Base-by-base conservation (phyloP, 768 basidiomycete species). In the Lepiota brunneoincarnata region DNA sequence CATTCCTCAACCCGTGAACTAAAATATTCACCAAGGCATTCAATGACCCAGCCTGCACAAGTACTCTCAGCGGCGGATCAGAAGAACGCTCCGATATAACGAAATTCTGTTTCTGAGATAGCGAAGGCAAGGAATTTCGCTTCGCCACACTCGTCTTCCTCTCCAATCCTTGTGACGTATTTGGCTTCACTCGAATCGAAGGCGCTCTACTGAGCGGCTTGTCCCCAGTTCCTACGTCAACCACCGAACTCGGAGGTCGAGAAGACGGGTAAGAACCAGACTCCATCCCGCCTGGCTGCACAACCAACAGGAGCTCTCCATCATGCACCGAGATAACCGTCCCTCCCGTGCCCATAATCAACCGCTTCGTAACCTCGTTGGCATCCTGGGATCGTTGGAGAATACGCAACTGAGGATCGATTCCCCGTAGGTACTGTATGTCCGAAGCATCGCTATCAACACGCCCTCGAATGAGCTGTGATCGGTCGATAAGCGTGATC, bases 11-110 rank as follows among this genome's bases (percentile, higher is more conserved):
- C 3, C 91, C 91, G 62, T 89, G 86, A 0, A 90, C 83, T 14
- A 93, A 77, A 9, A 91, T 78, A 38, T 84, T 82, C 9, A 93
- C 86, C 1, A 93, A 73, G 23, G 80, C 75, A 56, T 87, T 86
- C 14, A 93, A 71, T 0, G 90, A 89, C 7, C 90, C 91, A 2
- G 89, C 88, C 59, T 87, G 81, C 4, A 93, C 86, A 11, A 89
- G 69, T 0, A 91, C 90, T 11, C 89, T 82, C 34, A 93, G 72
- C 0, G 89, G 84, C 2, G 82, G 80, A 54, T 90, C 88, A 1
- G 83, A 80, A 0, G 85, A 82, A 0, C 78, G 75, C 63, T 91
- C 89, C 1, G 82, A 70, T 7, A 80, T 68, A 4, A 85, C 71
- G 31, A 85, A 75, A 48, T 77, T 83, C 5, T 80, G 72, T 12